Base-by-base conservation (phyloP, 768 basidiomycete genomes). In the Hygrophorus russula region DNA sequence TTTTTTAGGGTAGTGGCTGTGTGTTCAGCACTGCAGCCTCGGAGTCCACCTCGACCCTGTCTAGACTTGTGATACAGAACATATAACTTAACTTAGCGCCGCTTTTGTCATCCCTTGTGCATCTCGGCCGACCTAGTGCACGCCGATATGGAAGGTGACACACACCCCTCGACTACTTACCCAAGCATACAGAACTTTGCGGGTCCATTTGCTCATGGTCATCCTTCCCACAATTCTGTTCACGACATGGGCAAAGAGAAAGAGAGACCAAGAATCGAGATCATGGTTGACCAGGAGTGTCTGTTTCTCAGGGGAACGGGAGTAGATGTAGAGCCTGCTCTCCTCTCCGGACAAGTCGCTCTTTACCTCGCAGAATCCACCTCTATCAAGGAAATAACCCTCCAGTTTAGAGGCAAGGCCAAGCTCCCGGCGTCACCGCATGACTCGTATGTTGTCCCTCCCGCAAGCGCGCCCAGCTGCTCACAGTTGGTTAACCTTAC, bases 371-470 rank as follows among this genome's bases (percentile, higher is more conserved):
- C 71, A 2, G 89, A 97, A 63, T 68, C 84, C 14, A 92, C 85
- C 0, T 78, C 88, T 42, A 76, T 87, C 61, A 86, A 80, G 56
- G 82, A 90, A 60, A 78, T 90, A 46, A 87, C 76, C 2, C 77
- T 97, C 44, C 78, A 82, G 48, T 86, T 96, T 56, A 68, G 76
- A 48, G 91, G 92, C 15, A 91, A 89, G 62, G 84, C 80, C 3
- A 76, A 73, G 46, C 63, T 91, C 0, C 85, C 86, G 4, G 64
- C 70, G 13, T 60, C 70, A 4, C 54, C 71, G 11, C 56, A 61
- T 45, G 85, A 86, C 36, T 63, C 74, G 84, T 83, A 54, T 24
- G 24, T 24, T 51, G 78, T 70, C 14, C 39, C 14, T 8, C n/a
- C 31, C 46, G 35, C 29, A 46, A 42, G 49, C 44, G 46, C 45